These are phyloP conservation scores for Didymella exigua DNA, from an alignment of 2,329 filamentous ascomycete species.

Conservation along the genomic window DNA sequence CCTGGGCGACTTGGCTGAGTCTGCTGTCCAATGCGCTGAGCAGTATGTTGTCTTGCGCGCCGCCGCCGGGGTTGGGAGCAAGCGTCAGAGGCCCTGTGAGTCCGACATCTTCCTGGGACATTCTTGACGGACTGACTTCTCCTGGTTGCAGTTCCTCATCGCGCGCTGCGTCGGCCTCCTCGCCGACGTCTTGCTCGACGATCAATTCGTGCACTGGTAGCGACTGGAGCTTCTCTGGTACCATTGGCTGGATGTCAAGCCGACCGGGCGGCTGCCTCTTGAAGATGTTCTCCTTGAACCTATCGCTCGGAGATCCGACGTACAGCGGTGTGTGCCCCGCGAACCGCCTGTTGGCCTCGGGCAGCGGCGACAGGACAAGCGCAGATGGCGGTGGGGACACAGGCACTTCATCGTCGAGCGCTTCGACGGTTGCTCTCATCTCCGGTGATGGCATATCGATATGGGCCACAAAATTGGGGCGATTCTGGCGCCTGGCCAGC, in stretches of 20 bases:
- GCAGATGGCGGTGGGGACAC: constrained; percentile 42
- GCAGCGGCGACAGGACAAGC: constrained; percentile 39
- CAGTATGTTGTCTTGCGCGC: constrained; percentile 36
- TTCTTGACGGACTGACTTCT: constrained; percentile 20
- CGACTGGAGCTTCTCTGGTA: constrained; percentile 16
- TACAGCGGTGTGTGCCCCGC: constrained; percentile 47
- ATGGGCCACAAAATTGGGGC: constrained; percentile 28
- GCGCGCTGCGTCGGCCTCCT: constrained; percentile 13
- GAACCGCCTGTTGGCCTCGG: constrained; percentile 41
- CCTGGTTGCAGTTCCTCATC: constrained; percentile 6
- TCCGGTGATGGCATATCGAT: constrained; percentile 31
- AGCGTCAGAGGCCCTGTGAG: constrained; percentile 42
- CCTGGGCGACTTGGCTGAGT: constrained; percentile 34
- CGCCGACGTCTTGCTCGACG: constrained; percentile 9
- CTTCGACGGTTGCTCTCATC: neutral
- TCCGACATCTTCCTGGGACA: constrained; percentile 29
- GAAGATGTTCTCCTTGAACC: neutral
- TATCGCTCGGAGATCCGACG: constrained; percentile 14
- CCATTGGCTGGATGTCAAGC: neutral
- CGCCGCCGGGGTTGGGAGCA: constrained; percentile 40
- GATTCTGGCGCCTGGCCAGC: constrained; percentile 32
- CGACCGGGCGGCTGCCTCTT: constrained; percentile 15
- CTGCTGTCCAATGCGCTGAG: constrained; percentile 35
- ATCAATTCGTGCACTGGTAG: constrained; percentile 19
- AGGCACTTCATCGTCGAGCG: constrained; percentile 34